These are phyloP conservation scores for Pseudonectria foliicola DNA, from an alignment of 2,329 filamentous ascomycete species.

Conservation along the genomic window DNA sequence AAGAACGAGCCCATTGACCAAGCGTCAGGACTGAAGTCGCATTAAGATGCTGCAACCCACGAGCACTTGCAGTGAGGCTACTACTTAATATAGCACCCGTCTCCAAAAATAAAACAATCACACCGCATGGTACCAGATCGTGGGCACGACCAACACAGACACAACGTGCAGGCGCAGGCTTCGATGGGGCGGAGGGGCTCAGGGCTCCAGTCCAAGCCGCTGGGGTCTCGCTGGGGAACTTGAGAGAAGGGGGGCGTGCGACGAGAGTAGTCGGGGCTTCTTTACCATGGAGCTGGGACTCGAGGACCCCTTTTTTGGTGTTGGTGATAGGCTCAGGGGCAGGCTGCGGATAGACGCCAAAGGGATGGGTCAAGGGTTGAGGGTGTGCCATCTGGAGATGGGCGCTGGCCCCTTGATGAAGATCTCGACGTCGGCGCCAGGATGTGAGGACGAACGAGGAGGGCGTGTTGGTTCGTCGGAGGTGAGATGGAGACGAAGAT, in stretches of 20 bases:
- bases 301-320: no score
- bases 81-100: conserved; percentile 30
- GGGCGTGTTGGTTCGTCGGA: no score
- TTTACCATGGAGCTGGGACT: background rate
- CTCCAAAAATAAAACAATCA: conserved; percentile 26
- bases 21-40: conserved; percentile 10
- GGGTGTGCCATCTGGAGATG: background rate
- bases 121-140: background rate
- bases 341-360: background rate
- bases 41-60: conserved; percentile 24
- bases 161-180: background rate
- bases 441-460: no score
- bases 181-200: no score
- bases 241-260: no score
- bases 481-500: no score
- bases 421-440: background rate
- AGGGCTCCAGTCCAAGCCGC: no score
- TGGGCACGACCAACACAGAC: background rate
- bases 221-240: no score
- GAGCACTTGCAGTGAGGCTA: conserved; percentile 30
- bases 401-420: background rate
- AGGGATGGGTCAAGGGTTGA: background rate
- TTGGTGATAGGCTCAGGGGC: background rate
- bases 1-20: background rate
- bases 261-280: no score